These are phyloP conservation scores for Symbiodinium natans DNA, from an alignment of 73 alveolate species.

Conservation along the genomic window DNA sequence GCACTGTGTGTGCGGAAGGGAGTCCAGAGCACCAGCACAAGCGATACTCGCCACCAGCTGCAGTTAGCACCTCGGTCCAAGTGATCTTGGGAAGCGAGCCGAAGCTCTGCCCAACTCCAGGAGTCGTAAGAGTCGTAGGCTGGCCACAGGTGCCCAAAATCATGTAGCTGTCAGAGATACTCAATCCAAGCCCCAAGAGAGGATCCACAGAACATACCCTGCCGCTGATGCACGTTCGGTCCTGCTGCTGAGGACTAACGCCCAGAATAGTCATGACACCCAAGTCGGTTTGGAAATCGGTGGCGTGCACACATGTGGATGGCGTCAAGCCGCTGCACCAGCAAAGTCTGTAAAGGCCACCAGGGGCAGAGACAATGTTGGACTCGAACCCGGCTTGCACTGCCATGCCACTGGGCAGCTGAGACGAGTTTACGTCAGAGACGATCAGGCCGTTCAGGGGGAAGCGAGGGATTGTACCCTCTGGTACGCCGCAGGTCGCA, in stretches of 20 bases:
- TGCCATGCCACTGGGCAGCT: background rate
- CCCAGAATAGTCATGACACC: conserved; percentile 27
- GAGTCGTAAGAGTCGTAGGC: background rate
- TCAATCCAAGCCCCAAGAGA: background rate
- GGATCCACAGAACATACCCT: background rate
- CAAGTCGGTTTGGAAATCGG: conserved; percentile 19
- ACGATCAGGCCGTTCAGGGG: background rate
- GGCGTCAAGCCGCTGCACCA: conserved; percentile 37
- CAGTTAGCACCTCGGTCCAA: background rate
- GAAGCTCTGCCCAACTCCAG: background rate
- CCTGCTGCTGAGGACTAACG: background rate
- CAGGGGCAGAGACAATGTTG: background rate
- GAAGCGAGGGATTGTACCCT: background rate
- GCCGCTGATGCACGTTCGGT: conserved; percentile 59
- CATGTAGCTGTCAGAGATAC: background rate
- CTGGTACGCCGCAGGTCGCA: conserved; percentile 13
- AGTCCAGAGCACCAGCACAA: conserved; percentile 37
- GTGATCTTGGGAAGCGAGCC: background rate
- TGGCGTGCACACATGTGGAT: background rate
- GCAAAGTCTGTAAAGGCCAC: conserved; percentile 51
- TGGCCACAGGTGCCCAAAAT: conserved; percentile 38
- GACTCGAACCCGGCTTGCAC: background rate
- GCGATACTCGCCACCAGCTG: conserved; percentile 42
- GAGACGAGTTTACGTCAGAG: background rate
- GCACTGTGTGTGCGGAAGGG: background rate